These are phyloP conservation scores for Schwanniomyces etchellsii DNA, from an alignment of 1,139 yeast species.

Conservation along the genomic window DNA sequence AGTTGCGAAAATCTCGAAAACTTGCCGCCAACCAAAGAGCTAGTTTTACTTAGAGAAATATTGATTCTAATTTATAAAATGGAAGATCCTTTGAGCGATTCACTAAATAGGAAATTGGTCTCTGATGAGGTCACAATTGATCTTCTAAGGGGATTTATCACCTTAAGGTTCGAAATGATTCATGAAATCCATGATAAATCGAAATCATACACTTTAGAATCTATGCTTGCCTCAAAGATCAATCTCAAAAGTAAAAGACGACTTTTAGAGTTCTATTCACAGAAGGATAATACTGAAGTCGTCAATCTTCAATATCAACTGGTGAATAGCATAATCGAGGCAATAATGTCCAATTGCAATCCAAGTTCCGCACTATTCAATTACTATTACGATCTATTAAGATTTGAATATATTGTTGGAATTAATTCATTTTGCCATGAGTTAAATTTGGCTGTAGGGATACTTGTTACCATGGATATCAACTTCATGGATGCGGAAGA, in stretches of 20 bases:
- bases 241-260: background rate
- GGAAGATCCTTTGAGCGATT: conserved; percentile 1
- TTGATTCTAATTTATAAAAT: conserved; percentile 1
- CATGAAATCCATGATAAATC: conserved; percentile 1
- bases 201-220: background rate
- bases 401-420: conserved; percentile 1
- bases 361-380: conserved; percentile 4
- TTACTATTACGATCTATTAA: conserved; percentile 1
- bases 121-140: conserved; percentile 2
- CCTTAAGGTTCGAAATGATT: conserved; percentile 2
- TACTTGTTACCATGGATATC: background rate
- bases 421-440: conserved; percentile 3
- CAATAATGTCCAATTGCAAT: conserved; percentile 2
- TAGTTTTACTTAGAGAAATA: conserved; percentile 1
- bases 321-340: conserved; percentile 1
- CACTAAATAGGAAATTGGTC: conserved; percentile 1
- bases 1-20: background rate
- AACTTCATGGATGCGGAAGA: background rate
- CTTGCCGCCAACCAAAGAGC: background rate
- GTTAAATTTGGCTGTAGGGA: conserved; percentile 2
- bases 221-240: conserved; percentile 1
- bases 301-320: conserved; percentile 1
- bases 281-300: conserved; percentile 1
- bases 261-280: conserved; percentile 1
- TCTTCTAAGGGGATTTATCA: conserved; percentile 3